Base-by-base conservation (phyloP, 768 basidiomycete species). In the Naganishia onofrii region DNA sequence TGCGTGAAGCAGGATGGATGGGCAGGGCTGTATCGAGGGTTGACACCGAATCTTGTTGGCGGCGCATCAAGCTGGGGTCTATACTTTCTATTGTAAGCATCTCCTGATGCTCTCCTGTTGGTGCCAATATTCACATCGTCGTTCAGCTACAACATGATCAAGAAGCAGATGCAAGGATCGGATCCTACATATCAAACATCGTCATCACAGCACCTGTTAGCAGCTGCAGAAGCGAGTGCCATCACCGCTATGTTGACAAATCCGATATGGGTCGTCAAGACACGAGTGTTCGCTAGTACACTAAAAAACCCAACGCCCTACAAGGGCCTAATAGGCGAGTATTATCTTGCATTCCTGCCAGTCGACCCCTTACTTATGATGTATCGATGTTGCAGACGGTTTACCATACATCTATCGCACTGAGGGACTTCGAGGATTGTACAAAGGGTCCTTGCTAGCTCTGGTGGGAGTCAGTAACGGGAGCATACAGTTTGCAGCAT, bases 31-130 rank as follows among this genome's bases (percentile, higher is more conserved):
- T 98, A 98, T 80, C 86, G 95, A 66, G 96, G 96, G 19, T 84
- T 98, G 36, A 86, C 87, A 0, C 87, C 93, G 1, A 99, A 98
- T 80, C 85, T 97, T 70, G 91, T 91, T 0, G 96, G 95, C 15
- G 97, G 97, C 73, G 93, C 94, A 23, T 88, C 89, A 9, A 94
- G 92, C 75, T 99, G 96, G 96, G 96, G 96, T 0, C 82, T 97
- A 29, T 99, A 99, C 82, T 99, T 99, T 82, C 86, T 95, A 72
- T 95, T 96, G 96, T 97, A 79, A 82, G 92, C 86, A 6, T 1
- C 42, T 44, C 60, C 38, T 12, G 10, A 15, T 23, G 6, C n/a
- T n/a, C 12, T 29, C 38, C n/a, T n/a, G n/a, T n/a, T 12, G 2
- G 38, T 4, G n/a, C 0, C 23, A 6, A 23, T 63, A 10, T 26